Evolutionary conservation across 257 asterid species (phyloP).

Genomic region (Solanum paucissectum): DNA sequence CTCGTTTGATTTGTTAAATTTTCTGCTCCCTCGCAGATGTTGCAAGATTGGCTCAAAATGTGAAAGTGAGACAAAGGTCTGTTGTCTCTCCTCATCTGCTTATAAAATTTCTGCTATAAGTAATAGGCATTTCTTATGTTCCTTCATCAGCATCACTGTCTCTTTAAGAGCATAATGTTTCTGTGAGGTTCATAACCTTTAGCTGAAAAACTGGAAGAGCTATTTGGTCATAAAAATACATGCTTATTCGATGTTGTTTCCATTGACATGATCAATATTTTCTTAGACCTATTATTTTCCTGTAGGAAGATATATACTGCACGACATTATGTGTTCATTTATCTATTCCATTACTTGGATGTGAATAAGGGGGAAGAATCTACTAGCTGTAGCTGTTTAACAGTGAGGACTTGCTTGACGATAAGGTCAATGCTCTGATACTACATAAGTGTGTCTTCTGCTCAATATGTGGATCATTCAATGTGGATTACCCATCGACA

Average conservation of each 20-base stretch:
- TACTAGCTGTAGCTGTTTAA: not conserved
- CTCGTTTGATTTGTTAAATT: not conserved
- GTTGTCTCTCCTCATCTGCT: not conserved
- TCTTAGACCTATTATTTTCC: not conserved
- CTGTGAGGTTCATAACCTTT: not conserved
- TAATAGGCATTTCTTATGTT: not conserved
- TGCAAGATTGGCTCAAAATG: constrained; percentile 74
- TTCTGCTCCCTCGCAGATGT: constrained; percentile 39
- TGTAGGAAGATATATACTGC: not conserved
- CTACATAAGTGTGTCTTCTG: not conserved
- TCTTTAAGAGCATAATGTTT: not conserved
- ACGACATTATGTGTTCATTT: not conserved
- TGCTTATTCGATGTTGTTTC: not conserved
- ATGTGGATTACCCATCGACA: not conserved
- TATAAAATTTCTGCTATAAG: not conserved
- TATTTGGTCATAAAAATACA: not conserved
- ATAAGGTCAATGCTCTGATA: not conserved
- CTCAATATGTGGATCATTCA: not conserved
- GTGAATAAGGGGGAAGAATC: not conserved
- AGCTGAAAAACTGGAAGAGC: not conserved
- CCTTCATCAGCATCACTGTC: not conserved
- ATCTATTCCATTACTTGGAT: not conserved
- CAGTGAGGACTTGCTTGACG: not conserved
- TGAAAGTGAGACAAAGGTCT: constrained; percentile 92
- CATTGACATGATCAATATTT: not conserved